Evolutionary conservation across 805 yeast species (phyloP).

Genomic region (Hanseniaspora taiwanica): DNA sequence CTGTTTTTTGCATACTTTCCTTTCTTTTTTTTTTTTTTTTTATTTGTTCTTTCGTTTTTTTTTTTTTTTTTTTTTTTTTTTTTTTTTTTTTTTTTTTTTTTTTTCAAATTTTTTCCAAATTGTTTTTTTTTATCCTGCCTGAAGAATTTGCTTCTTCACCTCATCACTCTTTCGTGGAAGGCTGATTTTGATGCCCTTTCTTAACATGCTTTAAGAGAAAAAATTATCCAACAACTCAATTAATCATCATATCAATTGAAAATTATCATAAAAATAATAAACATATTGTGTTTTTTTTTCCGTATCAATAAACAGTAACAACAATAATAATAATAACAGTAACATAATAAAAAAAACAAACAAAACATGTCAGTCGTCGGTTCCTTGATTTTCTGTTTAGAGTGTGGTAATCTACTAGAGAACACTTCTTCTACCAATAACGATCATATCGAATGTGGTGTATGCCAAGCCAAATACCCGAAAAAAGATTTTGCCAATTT

Average conservation of each 20-base stretch:
- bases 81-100: not conserved
- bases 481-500: constrained; percentile 51
- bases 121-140: constrained; percentile 28
- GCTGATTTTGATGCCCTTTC: too few relatives aligned
- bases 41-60: not conserved
- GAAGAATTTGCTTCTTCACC: constrained; percentile 16
- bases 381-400: constrained; percentile 81
- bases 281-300: too few relatives aligned
- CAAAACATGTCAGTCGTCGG: constrained; percentile 82
- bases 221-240: too few relatives aligned
- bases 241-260: too few relatives aligned
- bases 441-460: constrained; percentile 40
- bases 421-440: constrained; percentile 23
- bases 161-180: too few relatives aligned
- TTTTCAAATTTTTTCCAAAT: constrained; percentile 11
- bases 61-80: not conserved
- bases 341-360: not conserved
- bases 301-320: too few relatives aligned
- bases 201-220: too few relatives aligned
- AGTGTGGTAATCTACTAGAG: constrained; percentile 84
- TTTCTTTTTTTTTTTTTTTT: not conserved
- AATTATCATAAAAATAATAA: too few relatives aligned
- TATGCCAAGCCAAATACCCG: constrained; percentile 29
- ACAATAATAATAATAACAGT: not conserved
- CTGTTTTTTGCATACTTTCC: too few relatives aligned